Percentiles rank a stretch among this genome's conserved stretches.
Evolutionary conservation across 225 moss, liverwort and hornwort genomes (phyloP).

Genomic region (Marchantia paleacea): DNA sequence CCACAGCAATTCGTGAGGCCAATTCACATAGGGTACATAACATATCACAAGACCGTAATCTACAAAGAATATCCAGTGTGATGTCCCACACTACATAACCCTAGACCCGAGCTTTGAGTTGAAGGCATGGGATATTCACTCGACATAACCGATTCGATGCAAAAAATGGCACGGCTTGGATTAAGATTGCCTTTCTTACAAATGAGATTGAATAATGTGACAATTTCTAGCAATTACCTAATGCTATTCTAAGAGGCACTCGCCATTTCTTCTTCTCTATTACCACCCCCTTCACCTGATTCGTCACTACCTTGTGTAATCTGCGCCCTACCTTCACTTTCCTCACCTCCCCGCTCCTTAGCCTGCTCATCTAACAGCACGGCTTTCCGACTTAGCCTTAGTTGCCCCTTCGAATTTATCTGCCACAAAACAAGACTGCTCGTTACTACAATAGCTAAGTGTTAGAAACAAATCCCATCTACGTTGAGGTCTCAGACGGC

Average conservation of each 20-base stretch:
- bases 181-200: not conserved
- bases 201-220: not conserved
- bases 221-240: not conserved
- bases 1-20: no score
- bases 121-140: no score
- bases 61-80: no score
- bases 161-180: no score
- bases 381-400: slow-evolving; percentile 72
- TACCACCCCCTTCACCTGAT: slow-evolving; percentile 14
- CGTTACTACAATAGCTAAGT: not conserved
- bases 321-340: not conserved
- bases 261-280: slow-evolving; percentile 20
- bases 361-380: slow-evolving; percentile 31
- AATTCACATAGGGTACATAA: no score
- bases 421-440: slow-evolving; percentile 19
- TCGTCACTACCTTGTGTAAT: not conserved
- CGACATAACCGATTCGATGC: no score
- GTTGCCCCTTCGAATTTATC: slow-evolving; percentile 91
- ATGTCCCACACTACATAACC: no score
- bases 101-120: no score
- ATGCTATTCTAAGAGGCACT: slow-evolving; percentile 10
- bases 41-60: no score
- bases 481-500: not conserved
- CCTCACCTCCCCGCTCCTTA: not conserved
- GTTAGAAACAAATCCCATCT: not conserved